These are phyloP conservation scores for Diutina siamensis DNA, from an alignment of 1,139 yeast genomes.

Conservation along the genomic window DNA sequence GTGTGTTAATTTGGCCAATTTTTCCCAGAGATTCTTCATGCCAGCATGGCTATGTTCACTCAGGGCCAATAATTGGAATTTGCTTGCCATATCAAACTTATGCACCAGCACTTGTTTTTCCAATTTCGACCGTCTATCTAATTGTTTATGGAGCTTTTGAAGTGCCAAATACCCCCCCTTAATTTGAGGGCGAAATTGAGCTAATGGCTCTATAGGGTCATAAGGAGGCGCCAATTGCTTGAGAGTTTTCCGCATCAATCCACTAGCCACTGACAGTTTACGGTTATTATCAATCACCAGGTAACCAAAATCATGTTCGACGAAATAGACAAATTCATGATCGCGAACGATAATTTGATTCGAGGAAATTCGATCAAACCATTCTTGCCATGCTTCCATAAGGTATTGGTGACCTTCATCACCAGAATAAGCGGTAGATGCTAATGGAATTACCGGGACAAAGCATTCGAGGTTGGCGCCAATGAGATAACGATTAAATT, in stretches of 20 bases:
- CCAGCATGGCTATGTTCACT: constrained; percentile 49
- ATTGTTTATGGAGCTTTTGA: constrained; percentile 42
- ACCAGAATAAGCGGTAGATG: constrained; percentile 72
- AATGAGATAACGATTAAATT: constrained; percentile 66
- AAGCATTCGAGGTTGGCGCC: constrained; percentile 85
- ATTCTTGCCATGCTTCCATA: constrained; percentile 55
- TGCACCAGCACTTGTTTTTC: constrained; percentile 47
- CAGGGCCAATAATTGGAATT: constrained; percentile 35
- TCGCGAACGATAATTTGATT: constrained; percentile 77
- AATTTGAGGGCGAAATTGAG: constrained; percentile 75
- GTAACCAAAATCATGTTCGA: constrained; percentile 82
- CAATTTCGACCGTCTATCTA: constrained; percentile 43
- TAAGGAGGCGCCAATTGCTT: constrained; percentile 88
- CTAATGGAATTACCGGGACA: constrained; percentile 76
- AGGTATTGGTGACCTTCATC: constrained; percentile 66
- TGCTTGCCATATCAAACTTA: constrained; percentile 55
- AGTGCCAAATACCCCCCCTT: constrained; percentile 61
- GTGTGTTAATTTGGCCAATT: constrained; percentile 56
- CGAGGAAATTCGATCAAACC: constrained; percentile 68
- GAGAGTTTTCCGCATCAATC: constrained; percentile 74
- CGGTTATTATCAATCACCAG: constrained; percentile 49
- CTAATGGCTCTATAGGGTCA: constrained; percentile 73
- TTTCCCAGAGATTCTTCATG: constrained; percentile 76
- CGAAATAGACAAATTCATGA: constrained; percentile 78
- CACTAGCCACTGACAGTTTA: constrained; percentile 60